Conservation (phyloP, 116 monocot species). For the Phalaenopsis hybrid region DNA sequence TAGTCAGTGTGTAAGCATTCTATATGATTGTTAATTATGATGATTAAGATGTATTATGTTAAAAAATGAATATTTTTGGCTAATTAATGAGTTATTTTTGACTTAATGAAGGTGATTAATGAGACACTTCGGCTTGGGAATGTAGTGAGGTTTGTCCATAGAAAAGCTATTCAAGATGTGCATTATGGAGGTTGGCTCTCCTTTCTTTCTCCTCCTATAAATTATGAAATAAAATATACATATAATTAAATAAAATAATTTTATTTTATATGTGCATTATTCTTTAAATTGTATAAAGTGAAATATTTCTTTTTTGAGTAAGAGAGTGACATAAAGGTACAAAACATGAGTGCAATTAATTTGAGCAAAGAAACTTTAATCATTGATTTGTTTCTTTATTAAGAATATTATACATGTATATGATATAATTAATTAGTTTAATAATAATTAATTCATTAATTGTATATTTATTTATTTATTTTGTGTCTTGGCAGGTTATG, state of each 20-base stretch:
- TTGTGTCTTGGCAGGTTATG: slow-evolving; percentile 34
- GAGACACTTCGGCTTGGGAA: slow-evolving; percentile 94
- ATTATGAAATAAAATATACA: no score
- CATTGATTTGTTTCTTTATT: background rate
- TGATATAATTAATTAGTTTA: background rate
- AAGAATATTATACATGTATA: background rate
- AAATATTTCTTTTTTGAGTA: no score
- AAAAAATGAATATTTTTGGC: background rate
- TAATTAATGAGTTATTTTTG: background rate
- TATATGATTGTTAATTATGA: background rate
- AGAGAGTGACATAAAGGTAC: no score
- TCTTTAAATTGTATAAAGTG: no score
- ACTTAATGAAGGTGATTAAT: slow-evolving; percentile 62
- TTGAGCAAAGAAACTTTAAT: no score
- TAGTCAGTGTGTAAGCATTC: slow-evolving; percentile 68
- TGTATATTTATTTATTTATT: background rate
- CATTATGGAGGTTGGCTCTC: slow-evolving; percentile 51
- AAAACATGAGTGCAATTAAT: no score
- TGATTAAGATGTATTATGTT: background rate
- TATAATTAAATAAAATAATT: no score
- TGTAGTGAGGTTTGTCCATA: slow-evolving; percentile 68
- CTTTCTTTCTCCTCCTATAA: no score
- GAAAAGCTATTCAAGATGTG: slow-evolving; percentile 65
- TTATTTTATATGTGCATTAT: no score
- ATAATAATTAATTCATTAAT: background rate